A percentile compares a stretch with the other conserved stretches of the same genome.
Conservation (phyloP, 2,329 filamentous ascomycete genomes). For the Didymella glomerata region DNA sequence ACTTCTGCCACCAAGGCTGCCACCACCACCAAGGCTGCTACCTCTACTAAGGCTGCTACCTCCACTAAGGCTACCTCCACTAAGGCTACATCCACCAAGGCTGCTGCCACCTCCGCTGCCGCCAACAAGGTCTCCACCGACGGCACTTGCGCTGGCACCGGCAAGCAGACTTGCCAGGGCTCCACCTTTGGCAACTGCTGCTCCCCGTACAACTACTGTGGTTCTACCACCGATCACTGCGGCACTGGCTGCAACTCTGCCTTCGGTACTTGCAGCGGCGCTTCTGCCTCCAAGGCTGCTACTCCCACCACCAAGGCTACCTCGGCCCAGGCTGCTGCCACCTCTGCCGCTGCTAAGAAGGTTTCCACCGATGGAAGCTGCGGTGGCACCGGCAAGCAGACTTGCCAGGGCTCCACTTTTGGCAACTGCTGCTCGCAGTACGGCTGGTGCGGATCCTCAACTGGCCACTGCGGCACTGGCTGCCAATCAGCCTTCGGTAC, state of each 20-base stretch:
- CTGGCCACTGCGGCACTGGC: slow-evolving; percentile 40
- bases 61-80: slow-evolving; percentile 13
- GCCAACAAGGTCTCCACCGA: slow-evolving; percentile 37
- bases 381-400: slow-evolving; percentile 36
- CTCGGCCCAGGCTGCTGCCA: slow-evolving; percentile 10
- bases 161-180: slow-evolving; percentile 53
- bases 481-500: slow-evolving; percentile 46
- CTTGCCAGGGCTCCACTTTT: slow-evolving; percentile 54
- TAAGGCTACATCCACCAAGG: slow-evolving; percentile 14
- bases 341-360: slow-evolving; percentile 25
- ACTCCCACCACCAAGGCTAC: slow-evolving; percentile 11
- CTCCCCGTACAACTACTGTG: slow-evolving; percentile 40
- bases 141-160: slow-evolving; percentile 39
- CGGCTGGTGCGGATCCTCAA: slow-evolving; percentile 51
- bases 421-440: slow-evolving; percentile 57
- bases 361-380: slow-evolving; percentile 41
- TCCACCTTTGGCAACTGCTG: slow-evolving; percentile 58
- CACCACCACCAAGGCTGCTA: slow-evolving; percentile 13
- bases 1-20: slow-evolving; percentile 16
- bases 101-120: slow-evolving; percentile 13
- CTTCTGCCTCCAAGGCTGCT: slow-evolving; percentile 15
- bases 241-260: slow-evolving; percentile 43
- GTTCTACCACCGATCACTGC: slow-evolving; percentile 33
- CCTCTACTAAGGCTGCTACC: slow-evolving; percentile 13
- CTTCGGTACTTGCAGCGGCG: slow-evolving; percentile 42